Base-by-base conservation (phyloP, 345 rosid species). In the Alliaria petiolata region DNA sequence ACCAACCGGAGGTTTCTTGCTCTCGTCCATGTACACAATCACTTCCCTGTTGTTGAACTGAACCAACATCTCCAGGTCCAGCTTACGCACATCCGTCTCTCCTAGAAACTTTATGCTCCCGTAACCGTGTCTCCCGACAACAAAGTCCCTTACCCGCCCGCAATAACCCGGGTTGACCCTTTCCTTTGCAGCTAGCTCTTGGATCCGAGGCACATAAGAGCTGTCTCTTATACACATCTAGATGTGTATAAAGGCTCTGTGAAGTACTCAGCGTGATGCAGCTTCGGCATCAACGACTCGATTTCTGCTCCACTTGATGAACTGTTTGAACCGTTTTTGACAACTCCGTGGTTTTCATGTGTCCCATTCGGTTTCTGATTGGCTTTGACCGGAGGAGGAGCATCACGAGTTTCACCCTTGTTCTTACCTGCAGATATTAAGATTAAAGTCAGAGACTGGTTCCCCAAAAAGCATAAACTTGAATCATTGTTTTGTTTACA, bases 11-110 rank as follows among this genome's bases (percentile, higher is more conserved):
- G 97, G 98, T 72, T 92, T 95, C 76, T 87, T 79, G 81, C 84
- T 83, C 62, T 95, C 98, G 34, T 95, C 98, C 87, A 84, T 79
- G 86, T 95, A 95, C n/a, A 95, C 99, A 30, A 90, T 83, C 78
- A 92, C 99, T 81, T 92, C 98, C 13, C 92, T 69, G 70, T 90
- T 87, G 75, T 87, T 86, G 74, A 95, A 95, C 77, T 92, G 95
- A 60, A 95, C 84, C 50, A 90, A 66, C 49, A 85, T 76, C 66
- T 95, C 97, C 1, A 95, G 83, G 79, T 95, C 97, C 16, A 90
- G 96, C 52, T 83, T 71, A 1, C 95, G 77, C 54, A 95, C 95
- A 66, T 92, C 97, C 4, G 98, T 90, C 77, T 92, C 97, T 36
- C 93, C 98, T 30, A 84, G 66, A 70, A 95, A 95, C 77, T 84